phyloP scores from a whole-genome alignment of 2,329 filamentous ascomycete species.

The Magnaporthiopsis rhizophila region DNA sequence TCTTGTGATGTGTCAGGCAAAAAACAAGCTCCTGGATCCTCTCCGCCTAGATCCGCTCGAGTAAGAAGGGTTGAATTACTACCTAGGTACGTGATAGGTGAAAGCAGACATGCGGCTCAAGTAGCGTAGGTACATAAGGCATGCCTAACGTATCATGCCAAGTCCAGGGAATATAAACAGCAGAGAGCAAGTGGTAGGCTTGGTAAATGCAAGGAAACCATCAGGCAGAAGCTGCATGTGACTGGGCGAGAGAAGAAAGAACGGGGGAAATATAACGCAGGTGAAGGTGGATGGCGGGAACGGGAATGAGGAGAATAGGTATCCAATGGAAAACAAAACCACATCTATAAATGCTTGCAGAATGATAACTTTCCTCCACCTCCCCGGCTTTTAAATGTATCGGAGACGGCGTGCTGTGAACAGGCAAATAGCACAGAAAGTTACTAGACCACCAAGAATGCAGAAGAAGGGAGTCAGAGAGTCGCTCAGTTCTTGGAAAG shows the following conservation, averaged over 20 bases:
- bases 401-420: neutral
- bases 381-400: neutral
- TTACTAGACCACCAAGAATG: constrained; percentile 41
- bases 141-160: neutral
- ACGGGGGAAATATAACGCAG: neutral
- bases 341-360: neutral
- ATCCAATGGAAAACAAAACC: neutral
- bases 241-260: neutral
- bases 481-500: constrained; percentile 43
- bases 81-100: neutral
- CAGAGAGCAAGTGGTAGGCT: neutral
- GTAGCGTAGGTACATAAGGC: neutral
- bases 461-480: constrained; percentile 47
- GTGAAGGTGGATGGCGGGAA: neutral
- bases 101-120: neutral
- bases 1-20: no score
- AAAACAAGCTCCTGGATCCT: neutral
- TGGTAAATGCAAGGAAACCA: neutral
- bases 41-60: no score
- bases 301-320: neutral
- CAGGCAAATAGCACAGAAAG: neutral
- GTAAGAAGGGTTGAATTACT: neutral
- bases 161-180: neutral
- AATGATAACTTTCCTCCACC: neutral
- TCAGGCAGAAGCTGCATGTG: neutral